Evolutionary conservation across 2,329 filamentous ascomycete genomes (phyloP).

Genomic region (Fusarium sp.): DNA sequence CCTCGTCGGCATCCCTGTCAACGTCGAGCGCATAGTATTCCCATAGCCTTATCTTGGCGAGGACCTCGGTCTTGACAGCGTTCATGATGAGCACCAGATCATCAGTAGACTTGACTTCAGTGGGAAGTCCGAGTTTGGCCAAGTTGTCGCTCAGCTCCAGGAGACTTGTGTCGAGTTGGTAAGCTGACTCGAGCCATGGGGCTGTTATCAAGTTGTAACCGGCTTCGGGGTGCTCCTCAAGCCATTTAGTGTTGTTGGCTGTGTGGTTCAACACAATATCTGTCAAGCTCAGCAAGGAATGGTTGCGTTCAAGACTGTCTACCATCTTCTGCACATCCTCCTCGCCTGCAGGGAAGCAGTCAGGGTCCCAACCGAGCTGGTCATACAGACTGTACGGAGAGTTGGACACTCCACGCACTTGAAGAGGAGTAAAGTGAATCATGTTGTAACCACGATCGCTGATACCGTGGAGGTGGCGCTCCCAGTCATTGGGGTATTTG

Average conservation of each 20-base stretch:
- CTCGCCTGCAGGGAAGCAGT: slow-evolving; percentile 86
- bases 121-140: slow-evolving; percentile 77
- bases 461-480: slow-evolving; percentile 88
- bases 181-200: slow-evolving; percentile 77
- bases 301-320: slow-evolving; percentile 82
- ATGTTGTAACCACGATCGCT: slow-evolving; percentile 96
- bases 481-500: slow-evolving; percentile 88
- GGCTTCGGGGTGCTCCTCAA: slow-evolving; percentile 92
- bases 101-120: slow-evolving; percentile 73
- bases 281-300: slow-evolving; percentile 87
- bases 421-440: slow-evolving; percentile 97
- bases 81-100: slow-evolving; percentile 87
- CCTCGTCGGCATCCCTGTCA: slow-evolving; percentile 74
- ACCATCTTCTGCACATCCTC: slow-evolving; percentile 82
- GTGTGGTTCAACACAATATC: slow-evolving; percentile 99
- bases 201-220: slow-evolving; percentile 95
- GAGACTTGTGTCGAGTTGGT: slow-evolving; percentile 69
- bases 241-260: slow-evolving; percentile 93
- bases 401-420: slow-evolving; percentile 88
- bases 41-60: slow-evolving; percentile 85
- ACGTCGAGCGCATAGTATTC: slow-evolving; percentile 91
- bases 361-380: slow-evolving; percentile 86
- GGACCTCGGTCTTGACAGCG: slow-evolving; percentile 81
- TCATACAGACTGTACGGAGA: slow-evolving; percentile 98
- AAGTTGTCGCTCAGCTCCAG: slow-evolving; percentile 83